A percentile compares a stretch with the other conserved stretches of the same genome.
phyloP scores from a whole-genome alignment of 2,329 filamentous ascomycete species.

The Pyrenophora graminea region DNA sequence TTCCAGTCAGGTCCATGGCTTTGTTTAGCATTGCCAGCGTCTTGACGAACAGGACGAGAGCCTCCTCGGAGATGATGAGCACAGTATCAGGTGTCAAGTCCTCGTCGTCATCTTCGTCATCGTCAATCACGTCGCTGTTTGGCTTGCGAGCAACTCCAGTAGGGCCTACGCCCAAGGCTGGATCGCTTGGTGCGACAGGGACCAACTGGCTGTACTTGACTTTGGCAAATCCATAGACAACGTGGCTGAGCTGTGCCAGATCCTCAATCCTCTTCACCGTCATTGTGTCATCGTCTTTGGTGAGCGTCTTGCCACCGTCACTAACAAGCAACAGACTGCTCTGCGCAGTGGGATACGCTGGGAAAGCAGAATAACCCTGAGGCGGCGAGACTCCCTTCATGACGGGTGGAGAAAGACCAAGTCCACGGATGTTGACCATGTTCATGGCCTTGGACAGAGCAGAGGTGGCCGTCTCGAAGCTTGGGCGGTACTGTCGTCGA shows the following conservation, averaged over 20 bases:
- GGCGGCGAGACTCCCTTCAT: slow-evolving; percentile 68
- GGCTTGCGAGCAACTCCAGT: slow-evolving; percentile 53
- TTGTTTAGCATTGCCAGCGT: slow-evolving; percentile 86
- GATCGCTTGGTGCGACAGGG: slow-evolving; percentile 76
- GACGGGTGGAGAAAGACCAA: slow-evolving; percentile 68
- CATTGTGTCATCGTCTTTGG: slow-evolving; percentile 75
- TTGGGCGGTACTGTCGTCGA: slow-evolving; percentile 72
- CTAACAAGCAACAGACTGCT: slow-evolving; percentile 68
- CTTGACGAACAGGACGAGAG: slow-evolving; percentile 94
- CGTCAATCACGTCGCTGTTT: slow-evolving; percentile 55
- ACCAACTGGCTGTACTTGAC: slow-evolving; percentile 99
- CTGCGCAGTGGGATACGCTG: slow-evolving; percentile 76
- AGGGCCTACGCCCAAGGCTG: slow-evolving; percentile 64
- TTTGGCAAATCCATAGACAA: slow-evolving; percentile 96
- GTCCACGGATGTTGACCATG: slow-evolving; percentile 79
- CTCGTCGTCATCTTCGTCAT: slow-evolving; percentile 57
- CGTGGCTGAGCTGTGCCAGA: slow-evolving; percentile 88
- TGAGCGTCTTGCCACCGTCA: slow-evolving; percentile 64
- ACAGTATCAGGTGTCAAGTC: slow-evolving; percentile 85
- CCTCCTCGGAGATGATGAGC: slow-evolving; percentile 88
- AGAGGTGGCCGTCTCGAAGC: slow-evolving; percentile 78
- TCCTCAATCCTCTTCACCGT: slow-evolving; percentile 86
- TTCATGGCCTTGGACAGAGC: slow-evolving; percentile 94
- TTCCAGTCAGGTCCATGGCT: slow-evolving; percentile 91
- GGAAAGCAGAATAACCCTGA: slow-evolving; percentile 78